Conservation (phyloP, 2,329 filamentous ascomycete genomes). For the Colletotrichum sp. region DNA sequence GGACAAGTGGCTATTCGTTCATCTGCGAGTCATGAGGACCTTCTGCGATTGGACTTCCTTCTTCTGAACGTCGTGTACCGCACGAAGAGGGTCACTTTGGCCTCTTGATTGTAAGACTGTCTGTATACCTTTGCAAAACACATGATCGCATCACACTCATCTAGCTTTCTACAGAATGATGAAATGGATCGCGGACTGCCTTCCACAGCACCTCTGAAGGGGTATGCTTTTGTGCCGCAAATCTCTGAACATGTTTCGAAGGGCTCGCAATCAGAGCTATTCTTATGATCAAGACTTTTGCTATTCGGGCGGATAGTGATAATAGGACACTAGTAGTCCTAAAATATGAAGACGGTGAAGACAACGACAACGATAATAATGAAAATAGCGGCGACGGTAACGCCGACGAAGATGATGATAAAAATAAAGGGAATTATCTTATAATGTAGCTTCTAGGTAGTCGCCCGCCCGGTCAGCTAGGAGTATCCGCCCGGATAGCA, state of each 20-base stretch:
- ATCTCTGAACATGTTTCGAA: neutral
- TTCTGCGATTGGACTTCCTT: neutral
- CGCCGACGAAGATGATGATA: too few relatives aligned
- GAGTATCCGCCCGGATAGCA: too few relatives aligned
- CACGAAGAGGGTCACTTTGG: neutral
- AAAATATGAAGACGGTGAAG: too few relatives aligned
- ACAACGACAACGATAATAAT: too few relatives aligned
- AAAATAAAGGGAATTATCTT: too few relatives aligned
- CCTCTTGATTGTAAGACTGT: neutral
- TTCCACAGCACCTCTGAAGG: neutral
- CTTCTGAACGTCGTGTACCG: neutral
- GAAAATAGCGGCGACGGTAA: too few relatives aligned
- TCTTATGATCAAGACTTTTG: neutral
- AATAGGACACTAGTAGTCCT: too few relatives aligned
- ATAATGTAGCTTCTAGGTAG: too few relatives aligned
- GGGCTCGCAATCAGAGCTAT: neutral
- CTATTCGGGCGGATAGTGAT: too few relatives aligned
- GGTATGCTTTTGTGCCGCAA: neutral
- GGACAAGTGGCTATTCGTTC: neutral
- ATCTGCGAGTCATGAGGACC: neutral
- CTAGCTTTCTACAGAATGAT: neutral
- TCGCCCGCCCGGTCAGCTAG: too few relatives aligned
- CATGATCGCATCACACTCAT: neutral
- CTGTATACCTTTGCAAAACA: neutral
- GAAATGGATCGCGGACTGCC: neutral